Evolutionary conservation across 2,329 filamentous ascomycete species (phyloP), one percentile per base, ranked within the genome.

Genomic region (Gnomoniopsis smithogilvyi): DNA sequence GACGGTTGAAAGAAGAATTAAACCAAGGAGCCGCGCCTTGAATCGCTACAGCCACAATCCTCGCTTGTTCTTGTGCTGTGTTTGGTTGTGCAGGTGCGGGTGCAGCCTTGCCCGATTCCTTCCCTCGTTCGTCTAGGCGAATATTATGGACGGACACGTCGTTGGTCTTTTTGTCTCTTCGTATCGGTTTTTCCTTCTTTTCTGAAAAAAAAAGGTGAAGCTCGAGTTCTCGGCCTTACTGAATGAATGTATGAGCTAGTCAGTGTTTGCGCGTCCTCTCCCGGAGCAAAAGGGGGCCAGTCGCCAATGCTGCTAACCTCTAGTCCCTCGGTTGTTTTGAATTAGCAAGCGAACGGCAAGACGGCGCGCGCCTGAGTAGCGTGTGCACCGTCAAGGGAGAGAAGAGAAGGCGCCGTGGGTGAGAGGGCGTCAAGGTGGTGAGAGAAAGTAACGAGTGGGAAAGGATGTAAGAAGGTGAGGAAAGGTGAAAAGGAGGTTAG

Each of bases 361-460:
- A 56, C 60, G 60, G 50, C 50, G 60, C 57, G 60, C 53, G 24
- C 24, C 21, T 38, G 26, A 19, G 30, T 36, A 53, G 53, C 57
- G 54, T n/a, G 57, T 57, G 50, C 60, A 58, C 60, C 60, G 60
- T 54, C 60, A 59, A 53, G 52, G 56, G 53, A 59, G 46, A 30
- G 50, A 52, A 58, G 14, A 58, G 14, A 53, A 50, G 51, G 53
- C 48, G 36, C 54, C 52, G 47, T 49, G 46, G 58, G 56, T 61
- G 59, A 64, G 58, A 3, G 49, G 41, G 19, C 30, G 64, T 63
- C 57, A 51, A 62, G 62, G 63, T 58, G 64, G 63, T 63, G 66
- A 61, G 59, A 64, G 49, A 59, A 60, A 61, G 56, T 66, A 62
- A 50, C 48, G 61, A 63, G 56, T 61, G 56, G 48, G 19, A 52